Percentiles rank a stretch among this genome's conserved stretches.
phyloP scores from a whole-genome alignment of 2,329 filamentous ascomycete species.

The Diplodia mutila region DNA sequence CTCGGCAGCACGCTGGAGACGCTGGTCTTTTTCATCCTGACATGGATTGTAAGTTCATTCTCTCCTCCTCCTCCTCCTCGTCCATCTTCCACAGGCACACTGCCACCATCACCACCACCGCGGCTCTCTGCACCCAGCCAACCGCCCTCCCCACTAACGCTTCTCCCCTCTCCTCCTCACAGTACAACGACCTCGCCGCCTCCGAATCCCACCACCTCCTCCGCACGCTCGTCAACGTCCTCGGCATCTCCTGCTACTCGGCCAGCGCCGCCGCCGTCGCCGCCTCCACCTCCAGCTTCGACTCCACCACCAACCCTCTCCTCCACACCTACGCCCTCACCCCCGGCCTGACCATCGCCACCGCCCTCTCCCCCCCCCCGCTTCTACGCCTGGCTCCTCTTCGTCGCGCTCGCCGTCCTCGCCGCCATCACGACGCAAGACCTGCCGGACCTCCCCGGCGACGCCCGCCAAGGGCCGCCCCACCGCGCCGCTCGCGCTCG shows the following conservation, averaged over 20 bases:
- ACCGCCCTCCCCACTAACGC: too few relatives aligned
- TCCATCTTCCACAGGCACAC: too few relatives aligned
- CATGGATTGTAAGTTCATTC: conserved; percentile 36
- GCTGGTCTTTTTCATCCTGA: conserved; percentile 38
- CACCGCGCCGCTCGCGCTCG: conserved; percentile 31
- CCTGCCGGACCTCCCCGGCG: conserved; percentile 33
- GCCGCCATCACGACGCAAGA: conserved; percentile 34
- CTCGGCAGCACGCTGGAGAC: conserved; percentile 36
- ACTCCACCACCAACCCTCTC: background rate
- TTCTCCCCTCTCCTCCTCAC: background rate
- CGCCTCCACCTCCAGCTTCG: background rate
- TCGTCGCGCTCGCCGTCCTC: conserved; percentile 29
- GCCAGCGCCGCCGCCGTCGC: background rate
- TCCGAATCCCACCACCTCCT: conserved; percentile 40
- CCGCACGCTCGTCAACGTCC: conserved; percentile 40
- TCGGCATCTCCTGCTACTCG: conserved; percentile 25
- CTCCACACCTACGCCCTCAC: background rate
- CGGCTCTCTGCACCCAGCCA: too few relatives aligned
- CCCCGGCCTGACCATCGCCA: background rate
- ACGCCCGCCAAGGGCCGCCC: conserved; percentile 27
- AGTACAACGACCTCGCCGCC: conserved; percentile 48
- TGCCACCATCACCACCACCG: too few relatives aligned
- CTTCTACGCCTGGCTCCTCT: background rate
- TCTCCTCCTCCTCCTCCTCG: too few relatives aligned
- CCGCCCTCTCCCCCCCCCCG: background rate